These are phyloP conservation scores for Leccinum griseonigrum DNA, from an alignment of 1,284 basidiomycete species.

Conservation along the genomic window DNA sequence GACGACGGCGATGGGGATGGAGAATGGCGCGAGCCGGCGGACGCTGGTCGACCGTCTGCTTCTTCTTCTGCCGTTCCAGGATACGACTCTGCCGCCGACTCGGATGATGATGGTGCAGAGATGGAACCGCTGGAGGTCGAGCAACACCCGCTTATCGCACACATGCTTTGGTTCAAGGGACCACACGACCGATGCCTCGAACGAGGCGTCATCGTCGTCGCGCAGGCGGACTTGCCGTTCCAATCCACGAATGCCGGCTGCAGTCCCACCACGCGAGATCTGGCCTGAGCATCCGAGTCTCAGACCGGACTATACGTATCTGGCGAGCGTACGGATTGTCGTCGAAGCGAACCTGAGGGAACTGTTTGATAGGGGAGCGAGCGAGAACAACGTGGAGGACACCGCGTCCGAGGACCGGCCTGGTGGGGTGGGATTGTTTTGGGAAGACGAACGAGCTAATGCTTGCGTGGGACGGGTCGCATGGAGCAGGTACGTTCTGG, in stretches of 20 bases:
- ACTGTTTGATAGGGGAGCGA: slow-evolving; percentile 7
- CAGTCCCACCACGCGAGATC: slow-evolving; percentile 13
- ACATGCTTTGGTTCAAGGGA: slow-evolving; percentile 6
- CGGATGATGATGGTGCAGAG: slow-evolving; percentile 9
- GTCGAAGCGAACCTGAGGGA: slow-evolving; percentile 40
- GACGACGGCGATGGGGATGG: slow-evolving; percentile 9
- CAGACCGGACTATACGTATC: slow-evolving; percentile 40
- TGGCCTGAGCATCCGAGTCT: slow-evolving; percentile 31
- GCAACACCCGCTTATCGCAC: slow-evolving; percentile 12
- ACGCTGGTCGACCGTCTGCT: not conserved
- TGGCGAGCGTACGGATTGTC: slow-evolving; percentile 38
- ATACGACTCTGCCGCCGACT: not conserved
- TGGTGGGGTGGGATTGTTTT: slow-evolving; percentile 24
- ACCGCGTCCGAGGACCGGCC: not conserved
- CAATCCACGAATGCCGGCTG: slow-evolving; percentile 10
- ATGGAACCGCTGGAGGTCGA: slow-evolving; percentile 7
- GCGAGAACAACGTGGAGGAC: not conserved
- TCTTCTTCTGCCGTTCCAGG: not conserved
- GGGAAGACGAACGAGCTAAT: slow-evolving; percentile 27
- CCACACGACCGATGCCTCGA: not conserved
- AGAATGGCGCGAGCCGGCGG: slow-evolving; percentile 19
- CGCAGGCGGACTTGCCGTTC: slow-evolving; percentile 13
- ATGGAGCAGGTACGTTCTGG: slow-evolving; percentile 6
- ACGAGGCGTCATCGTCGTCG: not conserved
- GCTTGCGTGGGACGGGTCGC: not conserved